Base-by-base conservation (phyloP, 2,329 filamentous ascomycete genomes). In the Thyridium curvatum region DNA sequence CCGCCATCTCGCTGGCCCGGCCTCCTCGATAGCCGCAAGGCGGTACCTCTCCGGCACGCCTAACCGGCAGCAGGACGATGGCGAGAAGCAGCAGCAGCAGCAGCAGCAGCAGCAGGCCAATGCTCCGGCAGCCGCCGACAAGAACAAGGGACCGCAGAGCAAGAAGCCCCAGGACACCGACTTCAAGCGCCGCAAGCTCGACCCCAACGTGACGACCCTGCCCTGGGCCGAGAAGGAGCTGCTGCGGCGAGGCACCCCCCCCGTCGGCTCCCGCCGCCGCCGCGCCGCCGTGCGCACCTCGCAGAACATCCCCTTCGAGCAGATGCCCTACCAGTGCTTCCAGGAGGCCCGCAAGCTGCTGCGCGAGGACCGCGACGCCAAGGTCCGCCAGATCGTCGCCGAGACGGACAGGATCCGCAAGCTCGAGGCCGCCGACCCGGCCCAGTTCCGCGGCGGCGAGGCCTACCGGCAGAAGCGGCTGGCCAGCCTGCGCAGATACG, bases 271-370 rank as follows among this genome's bases (percentile, higher is more conserved):
- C 34, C 81, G 90, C 51, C 79, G 90, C 70, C 83, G 90, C 46
- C 83, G 91, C 58, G 77, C 80, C 18, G 85, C 85, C 18, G 61
- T 90, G 44, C 79, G 73, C 34, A 77, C 68, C 52, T 75, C 68
- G 30, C 65, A 73, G 45, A 75, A 83, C 52, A 68, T 95, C 36
- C 88, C 90, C 18, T 96, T 98, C 58, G 88, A 95, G 68, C 85
- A 91, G 58, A 70, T 98, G 49, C 93, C 93, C 14, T 98, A 94
- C 67, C 91, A 97, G 72, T 93, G 87, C 64, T 98, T 97, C 69
- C 93, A 98, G 65, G 90, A 96, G 67, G 93, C 93, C 31, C 79
- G 90, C 46, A 86, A 88, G 59, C 65, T 97, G 35, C 69, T 98
- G 40, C 73, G 80, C 38, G 78, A 77, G 39, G 93, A 98, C 59